These are phyloP conservation scores for Cicer arietinum DNA, from an alignment of 306 rosid genomes.

Conservation along the genomic window DNA sequence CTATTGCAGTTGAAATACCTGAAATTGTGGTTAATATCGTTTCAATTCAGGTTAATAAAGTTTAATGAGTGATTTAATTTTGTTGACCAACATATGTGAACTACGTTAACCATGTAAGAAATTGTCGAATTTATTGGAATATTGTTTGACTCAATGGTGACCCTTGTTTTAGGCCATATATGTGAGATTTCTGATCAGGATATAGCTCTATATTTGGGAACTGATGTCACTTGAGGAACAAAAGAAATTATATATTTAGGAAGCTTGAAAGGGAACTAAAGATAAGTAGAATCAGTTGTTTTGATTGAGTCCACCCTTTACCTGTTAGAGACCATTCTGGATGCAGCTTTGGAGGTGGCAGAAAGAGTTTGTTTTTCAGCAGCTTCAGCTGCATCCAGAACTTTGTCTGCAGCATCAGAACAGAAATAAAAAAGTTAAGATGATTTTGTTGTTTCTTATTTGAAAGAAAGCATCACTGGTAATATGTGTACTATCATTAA, in stretches of 20 bases:
- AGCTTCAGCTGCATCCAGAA: slow-evolving; percentile 90
- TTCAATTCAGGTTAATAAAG: too few species aligned
- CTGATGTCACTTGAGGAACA: neutral
- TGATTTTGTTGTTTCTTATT: neutral
- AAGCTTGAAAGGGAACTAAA: too few species aligned
- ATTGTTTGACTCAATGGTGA: too few species aligned
- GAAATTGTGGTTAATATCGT: too few species aligned
- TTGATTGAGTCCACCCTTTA: slow-evolving; percentile 31
- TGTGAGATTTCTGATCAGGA: too few species aligned
- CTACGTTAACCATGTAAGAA: too few species aligned
- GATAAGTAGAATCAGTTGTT: neutral
- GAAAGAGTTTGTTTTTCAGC: slow-evolving; percentile 85
- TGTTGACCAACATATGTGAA: too few species aligned
- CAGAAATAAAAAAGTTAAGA: slow-evolving; percentile 17
- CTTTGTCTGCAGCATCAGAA: slow-evolving; percentile 64
- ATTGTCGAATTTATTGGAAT: too few species aligned
- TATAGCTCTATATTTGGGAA: too few species aligned
- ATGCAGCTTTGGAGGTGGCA: slow-evolving; percentile 76
- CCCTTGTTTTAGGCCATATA: too few species aligned
- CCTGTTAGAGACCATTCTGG: slow-evolving; percentile 73
- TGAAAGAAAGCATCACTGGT: neutral
- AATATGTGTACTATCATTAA: neutral
- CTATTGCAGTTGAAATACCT: too few species aligned
- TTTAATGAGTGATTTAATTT: too few species aligned
- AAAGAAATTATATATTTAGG: neutral